Evolutionary conservation across 257 asterid genomes (phyloP), one percentile per base, ranked within the genome.

Genomic region (Primulina eburnea): DNA sequence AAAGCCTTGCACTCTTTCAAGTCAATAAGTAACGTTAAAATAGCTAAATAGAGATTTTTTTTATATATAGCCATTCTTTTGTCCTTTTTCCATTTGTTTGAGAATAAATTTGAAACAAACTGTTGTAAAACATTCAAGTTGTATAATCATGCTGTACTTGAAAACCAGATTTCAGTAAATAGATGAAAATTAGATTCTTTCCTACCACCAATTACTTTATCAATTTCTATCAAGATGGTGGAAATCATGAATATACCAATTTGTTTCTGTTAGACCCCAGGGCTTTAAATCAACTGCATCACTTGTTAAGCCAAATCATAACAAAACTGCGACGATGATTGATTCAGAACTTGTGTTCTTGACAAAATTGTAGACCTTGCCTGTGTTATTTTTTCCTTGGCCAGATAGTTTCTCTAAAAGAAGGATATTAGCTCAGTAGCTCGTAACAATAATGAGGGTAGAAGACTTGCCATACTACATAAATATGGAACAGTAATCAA

Each of bases 1-100:
- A 62, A 94, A 92, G 81, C 99, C 98, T 69, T 94, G 98, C 90
- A 80, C 95, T 30, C 90, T 89, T 75, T 83, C 93, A 50, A 83
- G 82, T 71, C 85, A 78, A 76, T 59, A 60, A 40, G 26, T 59
- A 26, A 29, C 29, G 21, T n/a, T 35, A 67, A 14, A 64, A 59
- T 17, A 32, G 21, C 26, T 37, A 43, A 55, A 53, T 50, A 71
- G 26, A 68, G 56, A 28, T 28, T 28, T 28, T 28, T 28, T 28
- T 65, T 17, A 72, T 76, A 70, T 68, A 75, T 8, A 38, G 4
- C 56, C 66, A 78, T 86, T 84, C 89, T 79, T 81, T 83, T 71
- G 84, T 84, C 77, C 78, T 79, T 26, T 17, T 24, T 8, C n/a
- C 24, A 59, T 69, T 33, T 62, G 37, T 28, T 26, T 34, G 65